Evolutionary conservation across 106 monocot genomes (phyloP).

Genomic region (Acanthochlamys bracteata): DNA sequence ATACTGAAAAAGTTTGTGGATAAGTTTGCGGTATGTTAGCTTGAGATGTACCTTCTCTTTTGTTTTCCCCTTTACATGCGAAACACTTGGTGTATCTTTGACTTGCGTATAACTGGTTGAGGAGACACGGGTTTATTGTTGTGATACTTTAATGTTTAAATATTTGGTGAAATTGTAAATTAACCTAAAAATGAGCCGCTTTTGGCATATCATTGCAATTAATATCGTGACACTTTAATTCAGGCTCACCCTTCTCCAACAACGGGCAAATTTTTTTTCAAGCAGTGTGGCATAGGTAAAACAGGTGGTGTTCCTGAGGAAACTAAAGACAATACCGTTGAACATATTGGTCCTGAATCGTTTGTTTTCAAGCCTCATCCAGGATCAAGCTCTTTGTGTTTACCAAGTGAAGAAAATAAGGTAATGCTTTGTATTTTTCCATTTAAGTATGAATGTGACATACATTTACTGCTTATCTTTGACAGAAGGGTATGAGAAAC

Average conservation of each 20-base stretch:
- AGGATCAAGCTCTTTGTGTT: constrained; percentile 19
- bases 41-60: too few relatives aligned
- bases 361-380: constrained; percentile 44
- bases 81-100: too few relatives aligned
- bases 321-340: constrained; percentile 16
- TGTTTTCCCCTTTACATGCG: too few relatives aligned
- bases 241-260: constrained; percentile 59
- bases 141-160: too few relatives aligned
- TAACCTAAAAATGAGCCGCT: too few relatives aligned
- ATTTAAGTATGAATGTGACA: neutral
- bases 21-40: too few relatives aligned
- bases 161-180: too few relatives aligned
- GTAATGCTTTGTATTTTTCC: constrained; percentile 13
- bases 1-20: too few relatives aligned
- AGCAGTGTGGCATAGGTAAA: constrained; percentile 9
- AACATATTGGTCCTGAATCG: constrained; percentile 23
- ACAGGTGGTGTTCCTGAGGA: constrained; percentile 7
- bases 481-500: too few relatives aligned
- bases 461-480: too few relatives aligned
- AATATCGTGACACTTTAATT: neutral
- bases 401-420: constrained; percentile 23
- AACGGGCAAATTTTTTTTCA: constrained; percentile 39
- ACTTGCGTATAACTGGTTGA: too few relatives aligned
- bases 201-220: neutral
- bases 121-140: too few relatives aligned